A percentile compares a stretch with the other conserved stretches of the same genome.
phyloP scores from a whole-genome alignment of 2,329 filamentous ascomycete species.

The Aspergillus amoenus region DNA sequence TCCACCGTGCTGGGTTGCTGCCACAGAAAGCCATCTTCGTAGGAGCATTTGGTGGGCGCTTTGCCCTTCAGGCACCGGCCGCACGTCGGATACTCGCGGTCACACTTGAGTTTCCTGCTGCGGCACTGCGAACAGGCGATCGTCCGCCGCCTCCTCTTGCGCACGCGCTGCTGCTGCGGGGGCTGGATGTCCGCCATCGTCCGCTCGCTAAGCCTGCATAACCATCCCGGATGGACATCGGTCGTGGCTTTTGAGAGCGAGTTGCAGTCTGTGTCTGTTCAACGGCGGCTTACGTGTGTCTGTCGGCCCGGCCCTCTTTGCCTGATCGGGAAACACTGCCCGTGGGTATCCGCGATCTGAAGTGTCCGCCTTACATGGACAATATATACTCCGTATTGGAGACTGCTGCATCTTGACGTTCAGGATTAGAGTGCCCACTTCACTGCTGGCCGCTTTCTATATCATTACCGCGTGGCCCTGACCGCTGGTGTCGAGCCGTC shows the following conservation, averaged over 20 bases:
- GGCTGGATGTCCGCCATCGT: constrained; percentile 18
- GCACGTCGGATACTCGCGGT: constrained; percentile 43
- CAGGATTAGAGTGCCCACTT: no score
- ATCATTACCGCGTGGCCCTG: no score
- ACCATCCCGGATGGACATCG: neutral
- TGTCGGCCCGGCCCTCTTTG: constrained; percentile 8
- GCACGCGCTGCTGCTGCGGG: constrained; percentile 23
- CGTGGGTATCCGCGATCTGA: neutral
- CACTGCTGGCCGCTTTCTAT: no score
- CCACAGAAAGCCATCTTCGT: constrained; percentile 42
- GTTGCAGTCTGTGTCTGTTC: neutral
- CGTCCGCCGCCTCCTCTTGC: constrained; percentile 40
- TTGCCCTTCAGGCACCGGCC: constrained; percentile 40
- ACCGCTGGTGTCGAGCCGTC: no score
- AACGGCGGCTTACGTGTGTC: constrained; percentile 15
- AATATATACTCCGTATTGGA: neutral
- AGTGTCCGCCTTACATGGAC: neutral
- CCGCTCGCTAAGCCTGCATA: neutral
- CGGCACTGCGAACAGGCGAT: constrained; percentile 45
- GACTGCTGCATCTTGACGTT: no score
- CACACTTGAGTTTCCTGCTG: constrained; percentile 43
- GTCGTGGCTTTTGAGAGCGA: neutral
- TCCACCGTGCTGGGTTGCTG: constrained; percentile 37
- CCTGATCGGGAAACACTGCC: constrained; percentile 12
- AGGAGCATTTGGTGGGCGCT: constrained; percentile 37